Base-by-base conservation (phyloP, 2,329 filamentous ascomycete genomes). In the Calonectria henricotiae region DNA sequence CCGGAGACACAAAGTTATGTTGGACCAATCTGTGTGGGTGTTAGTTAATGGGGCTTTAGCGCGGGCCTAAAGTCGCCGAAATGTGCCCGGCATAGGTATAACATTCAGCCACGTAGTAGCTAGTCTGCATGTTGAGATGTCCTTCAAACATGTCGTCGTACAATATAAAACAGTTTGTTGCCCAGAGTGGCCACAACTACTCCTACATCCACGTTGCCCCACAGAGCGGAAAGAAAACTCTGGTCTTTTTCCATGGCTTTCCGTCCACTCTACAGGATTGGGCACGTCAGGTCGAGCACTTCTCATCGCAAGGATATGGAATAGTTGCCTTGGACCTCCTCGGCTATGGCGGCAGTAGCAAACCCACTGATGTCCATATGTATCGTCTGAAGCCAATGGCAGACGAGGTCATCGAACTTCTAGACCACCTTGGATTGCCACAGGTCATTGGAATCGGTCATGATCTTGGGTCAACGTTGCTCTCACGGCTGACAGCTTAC, bases 241-340 rank as follows among this genome's bases (percentile, higher is more conserved):
- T 88, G 4, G 77, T 88, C 15, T 80, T 88, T 65, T 79, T 88
- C 13, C 86, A 88, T 71, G 85, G 86, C 39, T 86, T 86, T 61
- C 86, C 86, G 32, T 86, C 85, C 5, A 84, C 83, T 41, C 78
- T 81, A 13, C 77, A 80, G 39, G 85, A 87, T 77, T 88, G 85
- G 83, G 67, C 77, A 4, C 74, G 79, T 64, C 83, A 86, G 65
- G 77, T 85, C 5, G 44, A 66, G 0, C 71, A 80, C 65, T 81
- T 87, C 61, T 71, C 76, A 0, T 63, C 75, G 0, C 39, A 69
- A 2, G 85, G 84, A 1, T 83, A 86, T 65, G 85, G 86, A 0
- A 74, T 87, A 13, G 60, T 87, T 0, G 85, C 79, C 0, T 81
- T 81, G 0, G 85, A 87, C 69, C 76, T 86, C 0, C 81, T 82